phyloP scores from a whole-genome alignment of 2,329 filamentous ascomycete species.

The Fusarium keratoplasticum region DNA sequence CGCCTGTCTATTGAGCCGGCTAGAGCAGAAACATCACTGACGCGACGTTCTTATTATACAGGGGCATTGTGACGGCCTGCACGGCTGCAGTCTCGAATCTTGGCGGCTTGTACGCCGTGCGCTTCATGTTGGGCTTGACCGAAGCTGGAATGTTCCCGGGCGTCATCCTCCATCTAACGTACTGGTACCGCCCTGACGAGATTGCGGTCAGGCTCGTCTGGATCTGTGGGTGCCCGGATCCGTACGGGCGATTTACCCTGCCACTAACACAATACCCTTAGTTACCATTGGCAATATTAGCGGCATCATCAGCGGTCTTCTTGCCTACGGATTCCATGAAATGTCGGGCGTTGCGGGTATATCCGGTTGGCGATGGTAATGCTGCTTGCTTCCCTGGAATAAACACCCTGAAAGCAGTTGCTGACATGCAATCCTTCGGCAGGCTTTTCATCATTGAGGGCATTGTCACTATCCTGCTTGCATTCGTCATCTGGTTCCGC shows the following conservation, averaged over 20 bases:
- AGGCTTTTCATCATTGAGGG: neutral
- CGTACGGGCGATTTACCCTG: neutral
- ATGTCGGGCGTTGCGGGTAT: neutral
- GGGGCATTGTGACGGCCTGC: neutral
- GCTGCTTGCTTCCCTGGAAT: neutral
- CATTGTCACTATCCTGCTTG: neutral
- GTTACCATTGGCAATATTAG: neutral
- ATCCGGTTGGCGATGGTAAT: neutral
- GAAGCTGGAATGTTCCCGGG: neutral
- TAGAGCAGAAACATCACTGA: neutral
- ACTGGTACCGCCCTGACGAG: neutral
- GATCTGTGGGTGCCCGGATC: neutral
- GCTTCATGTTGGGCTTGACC: neutral
- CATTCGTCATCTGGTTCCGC: neutral
- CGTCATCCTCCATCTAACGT: neutral
- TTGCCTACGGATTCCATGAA: neutral
- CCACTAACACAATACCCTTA: neutral
- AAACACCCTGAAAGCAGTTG: neutral
- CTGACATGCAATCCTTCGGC: neutral
- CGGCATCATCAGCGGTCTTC: neutral
- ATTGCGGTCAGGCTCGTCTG: neutral
- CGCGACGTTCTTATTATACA: neutral
- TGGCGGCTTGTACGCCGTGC: neutral
- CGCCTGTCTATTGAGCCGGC: neutral
- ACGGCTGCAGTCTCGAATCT: neutral